phyloP scores from a whole-genome alignment of 139 green algal genomes.

The Micractinium sp. region DNA sequence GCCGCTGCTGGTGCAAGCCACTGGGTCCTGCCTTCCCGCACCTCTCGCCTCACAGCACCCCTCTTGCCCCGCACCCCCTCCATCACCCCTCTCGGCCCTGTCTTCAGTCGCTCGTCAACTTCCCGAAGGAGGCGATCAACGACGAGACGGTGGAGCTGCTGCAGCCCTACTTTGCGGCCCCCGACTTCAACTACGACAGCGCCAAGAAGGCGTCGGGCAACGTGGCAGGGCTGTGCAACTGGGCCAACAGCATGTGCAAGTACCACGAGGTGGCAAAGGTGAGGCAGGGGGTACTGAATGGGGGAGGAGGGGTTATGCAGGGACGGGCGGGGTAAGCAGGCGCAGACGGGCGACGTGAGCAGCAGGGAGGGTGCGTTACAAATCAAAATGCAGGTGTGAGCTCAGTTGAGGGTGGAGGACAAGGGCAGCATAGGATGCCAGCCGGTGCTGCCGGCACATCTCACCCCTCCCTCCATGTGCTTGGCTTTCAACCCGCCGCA shows the following conservation, averaged over 20 bases:
- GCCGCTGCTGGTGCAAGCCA: no score
- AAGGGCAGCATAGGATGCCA: no score
- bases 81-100: background rate
- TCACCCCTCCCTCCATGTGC: no score
- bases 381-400: no score
- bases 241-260: slow-evolving; percentile 92
- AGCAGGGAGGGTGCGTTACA: no score
- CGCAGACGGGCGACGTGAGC: background rate
- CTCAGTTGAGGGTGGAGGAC: no score
- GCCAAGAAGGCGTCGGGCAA: slow-evolving; percentile 88
- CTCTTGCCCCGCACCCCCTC: background rate
- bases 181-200: slow-evolving; percentile 93
- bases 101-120: slow-evolving; percentile 80
- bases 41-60: background rate
- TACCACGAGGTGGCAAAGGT: slow-evolving; percentile 91
- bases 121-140: slow-evolving; percentile 94
- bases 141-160: slow-evolving; percentile 93
- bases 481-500: slow-evolving; percentile 23
- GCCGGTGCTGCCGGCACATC: no score
- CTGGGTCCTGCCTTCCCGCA: background rate
- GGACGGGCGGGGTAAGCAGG: background rate
- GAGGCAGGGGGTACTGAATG: background rate
- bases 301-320: background rate
- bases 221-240: slow-evolving; percentile 94
- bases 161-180: slow-evolving; percentile 88